These are phyloP conservation scores for Boletus insuetus DNA, from an alignment of 768 basidiomycete species.

Conservation along the genomic window DNA sequence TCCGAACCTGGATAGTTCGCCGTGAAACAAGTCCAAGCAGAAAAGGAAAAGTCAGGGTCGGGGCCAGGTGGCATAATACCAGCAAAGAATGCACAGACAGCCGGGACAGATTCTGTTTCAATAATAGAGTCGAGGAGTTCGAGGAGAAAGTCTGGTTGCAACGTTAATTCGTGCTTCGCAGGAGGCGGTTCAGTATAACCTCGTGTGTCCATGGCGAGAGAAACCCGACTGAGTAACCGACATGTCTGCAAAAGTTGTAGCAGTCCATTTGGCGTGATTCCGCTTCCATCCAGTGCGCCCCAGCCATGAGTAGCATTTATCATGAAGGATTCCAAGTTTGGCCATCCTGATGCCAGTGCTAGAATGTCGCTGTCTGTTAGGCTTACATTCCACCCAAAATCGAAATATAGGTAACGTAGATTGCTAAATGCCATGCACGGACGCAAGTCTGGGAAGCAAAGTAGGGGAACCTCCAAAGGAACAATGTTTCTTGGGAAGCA, in stretches of 20 bases:
- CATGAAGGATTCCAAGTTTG: neutral
- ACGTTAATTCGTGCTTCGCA: neutral
- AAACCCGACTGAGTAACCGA: neutral
- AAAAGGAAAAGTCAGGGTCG: too few relatives aligned
- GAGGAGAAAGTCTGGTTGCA: neutral
- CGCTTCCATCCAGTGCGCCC: neutral
- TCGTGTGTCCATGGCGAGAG: neutral
- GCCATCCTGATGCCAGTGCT: neutral
- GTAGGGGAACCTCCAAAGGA: neutral
- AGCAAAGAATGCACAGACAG: too few relatives aligned
- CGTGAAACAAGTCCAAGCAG: too few relatives aligned
- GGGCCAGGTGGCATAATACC: too few relatives aligned
- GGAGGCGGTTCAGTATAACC: neutral
- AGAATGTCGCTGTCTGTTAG: neutral
- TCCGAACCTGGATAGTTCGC: too few relatives aligned
- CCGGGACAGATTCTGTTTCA: neutral
- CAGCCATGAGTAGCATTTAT: neutral
- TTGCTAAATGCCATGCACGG: neutral
- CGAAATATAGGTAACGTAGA: neutral
- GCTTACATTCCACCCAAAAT: neutral
- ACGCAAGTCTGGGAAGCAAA: neutral
- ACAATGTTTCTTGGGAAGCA: too few relatives aligned
- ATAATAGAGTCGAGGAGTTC: neutral
- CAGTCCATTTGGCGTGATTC: neutral
- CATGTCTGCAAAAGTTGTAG: neutral